Base-by-base conservation (phyloP, 495 filamentous ascomycete genomes). In the Penicillium angulare region DNA sequence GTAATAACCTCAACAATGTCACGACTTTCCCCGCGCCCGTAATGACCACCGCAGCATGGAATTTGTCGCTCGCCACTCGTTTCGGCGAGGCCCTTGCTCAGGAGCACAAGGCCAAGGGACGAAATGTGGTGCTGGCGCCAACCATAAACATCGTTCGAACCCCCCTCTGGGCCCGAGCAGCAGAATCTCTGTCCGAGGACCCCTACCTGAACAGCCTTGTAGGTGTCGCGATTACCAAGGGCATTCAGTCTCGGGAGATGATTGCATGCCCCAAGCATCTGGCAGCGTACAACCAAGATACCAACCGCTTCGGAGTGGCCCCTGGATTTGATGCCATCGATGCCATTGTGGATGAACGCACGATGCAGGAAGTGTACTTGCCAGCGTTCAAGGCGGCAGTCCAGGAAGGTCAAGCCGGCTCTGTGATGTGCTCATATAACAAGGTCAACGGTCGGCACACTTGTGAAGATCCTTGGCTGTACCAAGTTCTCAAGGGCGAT, bases 401-500 rank as follows among this genome's bases (percentile, higher is more conserved):
- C 1, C 70, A 70, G 41, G 66, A 79, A 15, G 73, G 78, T 45
- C 79, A 79, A 3, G 79, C 78, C 0, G 36, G 17, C 17, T 74
- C 71, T 7, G 74, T 82, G 40, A 84, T 84, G 80, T 84, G 80
- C 64, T 74, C 69, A 4, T 84, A 84, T 47, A 83, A 88, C 67
- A 83, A 80, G 64, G 52, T 86, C 50, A 86, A 88, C 48, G 73
- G 73, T 21, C 79, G 60, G 77, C 86, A 80, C 83, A 79, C 89
- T 2, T 97, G 92, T 59, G 86, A 87, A 20, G 90, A 88, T 63
- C 90, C 91, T 62, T 66, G 93, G n/a, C 64, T 97, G 50, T 96
- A 95, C 61, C 86, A 90, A 5, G 79, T 95, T 5, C 69, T 97
- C 16, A 95, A 95, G 65, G 87, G 92, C 53, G 92, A 97, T 66